Conservation (phyloP, 192 early-diverging fungal genomes). For the Podila clonocystis region DNA sequence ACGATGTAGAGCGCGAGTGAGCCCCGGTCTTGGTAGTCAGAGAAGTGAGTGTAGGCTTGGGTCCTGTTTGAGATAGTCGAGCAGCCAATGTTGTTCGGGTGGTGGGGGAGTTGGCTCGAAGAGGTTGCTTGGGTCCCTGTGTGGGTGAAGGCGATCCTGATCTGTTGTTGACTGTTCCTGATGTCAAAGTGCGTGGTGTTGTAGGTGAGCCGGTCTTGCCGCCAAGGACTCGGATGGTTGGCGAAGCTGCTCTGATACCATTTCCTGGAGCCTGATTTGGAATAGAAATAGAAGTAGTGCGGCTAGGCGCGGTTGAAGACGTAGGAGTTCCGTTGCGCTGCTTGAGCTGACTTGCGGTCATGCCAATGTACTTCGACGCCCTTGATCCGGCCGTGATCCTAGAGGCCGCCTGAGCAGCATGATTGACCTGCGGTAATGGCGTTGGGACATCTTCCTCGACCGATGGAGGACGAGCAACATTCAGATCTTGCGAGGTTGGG, state of each 20-base stretch:
- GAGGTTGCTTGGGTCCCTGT: constrained; percentile 13
- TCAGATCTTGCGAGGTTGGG: constrained; percentile 17
- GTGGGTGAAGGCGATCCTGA: constrained; percentile 44
- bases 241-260: constrained; percentile 19
- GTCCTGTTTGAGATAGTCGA: constrained; percentile 21
- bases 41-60: constrained; percentile 21
- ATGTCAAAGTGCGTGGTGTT: constrained; percentile 8
- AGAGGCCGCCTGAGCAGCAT: constrained; percentile 56
- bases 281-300: constrained; percentile 3
- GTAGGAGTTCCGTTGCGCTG: constrained; percentile 36
- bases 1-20: constrained; percentile 34
- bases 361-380: constrained; percentile 66
- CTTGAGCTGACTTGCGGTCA: constrained; percentile 64
- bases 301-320: not conserved
- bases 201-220: constrained; percentile 35
- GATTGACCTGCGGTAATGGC: constrained; percentile 35
- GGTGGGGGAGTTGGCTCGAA: constrained; percentile 24
- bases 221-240: constrained; percentile 19
- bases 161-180: constrained; percentile 16
- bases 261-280: constrained; percentile 7
- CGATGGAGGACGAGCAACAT: constrained; percentile 25
- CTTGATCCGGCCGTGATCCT: constrained; percentile 64
- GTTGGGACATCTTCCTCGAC: constrained; percentile 4
- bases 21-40: constrained; percentile 7
- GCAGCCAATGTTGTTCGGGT: constrained; percentile 1